These are phyloP conservation scores for Microstegium vimineum DNA, from an alignment of 176 grass and related monocot genomes.

Conservation along the genomic window DNA sequence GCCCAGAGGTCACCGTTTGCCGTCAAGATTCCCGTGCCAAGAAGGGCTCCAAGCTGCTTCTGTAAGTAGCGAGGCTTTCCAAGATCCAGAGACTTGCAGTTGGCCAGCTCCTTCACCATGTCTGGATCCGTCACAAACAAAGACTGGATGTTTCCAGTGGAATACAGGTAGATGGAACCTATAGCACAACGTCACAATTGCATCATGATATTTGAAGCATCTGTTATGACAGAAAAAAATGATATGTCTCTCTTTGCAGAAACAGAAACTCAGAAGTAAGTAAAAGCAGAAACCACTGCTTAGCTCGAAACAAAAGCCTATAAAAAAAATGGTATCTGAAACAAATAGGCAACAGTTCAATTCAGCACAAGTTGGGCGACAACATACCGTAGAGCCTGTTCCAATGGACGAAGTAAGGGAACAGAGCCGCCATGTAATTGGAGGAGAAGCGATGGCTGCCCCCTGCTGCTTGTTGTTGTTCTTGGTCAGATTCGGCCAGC, in stretches of 20 bases:
- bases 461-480: background rate
- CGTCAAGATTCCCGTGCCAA: constrained; percentile 66
- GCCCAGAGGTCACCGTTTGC: constrained; percentile 63
- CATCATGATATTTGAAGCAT: background rate
- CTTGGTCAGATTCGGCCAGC: background rate
- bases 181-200: constrained; percentile 3
- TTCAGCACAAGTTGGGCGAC: background rate
- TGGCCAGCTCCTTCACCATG: constrained; percentile 60
- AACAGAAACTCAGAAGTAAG: too few relatives aligned
- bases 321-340: background rate
- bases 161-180: constrained; percentile 67
- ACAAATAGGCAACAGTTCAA: background rate
- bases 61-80: constrained; percentile 55
- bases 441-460: background rate
- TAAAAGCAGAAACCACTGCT: background rate
- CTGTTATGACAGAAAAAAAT: background rate
- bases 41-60: constrained; percentile 53
- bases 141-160: constrained; percentile 53
- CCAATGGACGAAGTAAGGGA: constrained; percentile 68
- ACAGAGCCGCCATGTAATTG: constrained; percentile 44
- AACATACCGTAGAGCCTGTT: constrained; percentile 59
- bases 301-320: background rate
- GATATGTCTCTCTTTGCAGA: background rate
- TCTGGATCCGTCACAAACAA: constrained; percentile 51
- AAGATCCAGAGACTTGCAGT: constrained; percentile 63